A percentile compares a stretch with the other conserved stretches of the same genome.
Evolutionary conservation across 805 yeast species (phyloP).

Genomic region (Yarrowia hollandica): DNA sequence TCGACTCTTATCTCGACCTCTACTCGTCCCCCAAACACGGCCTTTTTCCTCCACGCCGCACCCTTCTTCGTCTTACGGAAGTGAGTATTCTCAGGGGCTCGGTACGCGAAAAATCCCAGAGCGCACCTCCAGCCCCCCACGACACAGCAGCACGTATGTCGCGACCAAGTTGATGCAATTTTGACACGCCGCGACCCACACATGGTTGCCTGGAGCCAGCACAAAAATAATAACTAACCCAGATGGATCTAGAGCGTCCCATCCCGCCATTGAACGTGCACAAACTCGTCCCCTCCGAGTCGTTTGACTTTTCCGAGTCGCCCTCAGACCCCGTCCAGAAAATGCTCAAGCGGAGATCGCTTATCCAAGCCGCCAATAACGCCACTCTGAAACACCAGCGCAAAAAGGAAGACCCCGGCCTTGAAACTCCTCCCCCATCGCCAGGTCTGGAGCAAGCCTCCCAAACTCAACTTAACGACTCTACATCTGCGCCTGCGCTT

Average conservation of each 20-base stretch:
- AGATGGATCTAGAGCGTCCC: conserved; percentile 22
- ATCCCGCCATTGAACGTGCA: conserved; percentile 17
- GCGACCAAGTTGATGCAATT: too few species aligned
- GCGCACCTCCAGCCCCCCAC: too few species aligned
- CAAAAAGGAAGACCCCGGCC: conserved; percentile 1
- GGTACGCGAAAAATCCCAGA: too few species aligned
- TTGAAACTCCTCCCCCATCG: conserved; percentile 26
- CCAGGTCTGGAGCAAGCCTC: neutral
- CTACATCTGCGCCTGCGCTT: too few species aligned
- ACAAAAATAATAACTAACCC: neutral
- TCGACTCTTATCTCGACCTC: too few species aligned
- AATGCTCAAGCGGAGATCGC: conserved; percentile 15
- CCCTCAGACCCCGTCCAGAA: conserved; percentile 19
- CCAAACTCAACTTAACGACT: conserved; percentile 12
- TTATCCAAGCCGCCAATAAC: conserved; percentile 11
- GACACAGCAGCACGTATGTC: too few species aligned
- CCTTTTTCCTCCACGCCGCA: too few species aligned
- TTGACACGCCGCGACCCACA: too few species aligned
- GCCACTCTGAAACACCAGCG: conserved; percentile 3
- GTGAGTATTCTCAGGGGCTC: too few species aligned
- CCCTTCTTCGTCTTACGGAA: too few species aligned
- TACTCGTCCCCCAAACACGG: too few species aligned
- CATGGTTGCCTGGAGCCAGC: too few species aligned
- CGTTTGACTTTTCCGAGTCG: conserved; percentile 27
- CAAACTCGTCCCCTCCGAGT: conserved; percentile 21